Percentiles rank a stretch among this genome's conserved stretches.
Conservation (phyloP, 2,329 filamentous ascomycete genomes). For the Fusarium sp. region DNA sequence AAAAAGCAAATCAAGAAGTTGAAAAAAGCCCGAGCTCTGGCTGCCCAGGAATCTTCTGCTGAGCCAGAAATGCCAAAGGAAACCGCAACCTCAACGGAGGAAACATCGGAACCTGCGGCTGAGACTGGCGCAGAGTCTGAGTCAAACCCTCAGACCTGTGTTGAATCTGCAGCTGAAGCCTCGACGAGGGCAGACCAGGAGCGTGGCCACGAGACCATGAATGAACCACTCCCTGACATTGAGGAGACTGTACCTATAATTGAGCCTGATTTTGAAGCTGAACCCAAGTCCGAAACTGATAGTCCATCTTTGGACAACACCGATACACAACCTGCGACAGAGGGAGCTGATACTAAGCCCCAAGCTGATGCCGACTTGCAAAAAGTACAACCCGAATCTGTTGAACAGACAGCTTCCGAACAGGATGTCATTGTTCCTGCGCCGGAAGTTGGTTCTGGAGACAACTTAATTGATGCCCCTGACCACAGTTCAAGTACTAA, state of each 20-base stretch:
- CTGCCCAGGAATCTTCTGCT: conserved; percentile 29
- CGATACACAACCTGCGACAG: conserved; percentile 27
- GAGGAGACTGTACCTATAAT: conserved; percentile 45
- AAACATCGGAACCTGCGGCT: conserved; percentile 24
- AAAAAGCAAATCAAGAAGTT: conserved; percentile 45
- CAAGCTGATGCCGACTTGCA: conserved; percentile 27
- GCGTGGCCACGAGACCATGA: conserved; percentile 35
- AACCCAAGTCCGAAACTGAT: conserved; percentile 44
- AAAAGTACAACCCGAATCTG: conserved; percentile 22
- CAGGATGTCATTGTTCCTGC: conserved; percentile 36
- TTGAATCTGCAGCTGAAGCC: conserved; percentile 23
- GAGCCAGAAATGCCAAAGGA: conserved; percentile 34
- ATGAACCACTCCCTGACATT: conserved; percentile 33
- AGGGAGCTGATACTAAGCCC: conserved; percentile 26
- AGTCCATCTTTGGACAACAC: conserved; percentile 36
- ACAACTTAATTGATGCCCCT: conserved; percentile 8
- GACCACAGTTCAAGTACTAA: conserved; percentile 29
- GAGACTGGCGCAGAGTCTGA: conserved; percentile 38
- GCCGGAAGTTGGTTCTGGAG: conserved; percentile 35
- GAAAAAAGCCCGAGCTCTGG: conserved; percentile 41
- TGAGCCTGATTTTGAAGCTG: conserved; percentile 46
- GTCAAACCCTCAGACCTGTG: conserved; percentile 21
- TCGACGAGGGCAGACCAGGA: conserved; percentile 21
- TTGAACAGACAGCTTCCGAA: conserved; percentile 32
- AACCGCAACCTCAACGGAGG: conserved; percentile 26